Conservation (phyloP, 768 basidiomycete species). For the Termitomyces sp. region DNA sequence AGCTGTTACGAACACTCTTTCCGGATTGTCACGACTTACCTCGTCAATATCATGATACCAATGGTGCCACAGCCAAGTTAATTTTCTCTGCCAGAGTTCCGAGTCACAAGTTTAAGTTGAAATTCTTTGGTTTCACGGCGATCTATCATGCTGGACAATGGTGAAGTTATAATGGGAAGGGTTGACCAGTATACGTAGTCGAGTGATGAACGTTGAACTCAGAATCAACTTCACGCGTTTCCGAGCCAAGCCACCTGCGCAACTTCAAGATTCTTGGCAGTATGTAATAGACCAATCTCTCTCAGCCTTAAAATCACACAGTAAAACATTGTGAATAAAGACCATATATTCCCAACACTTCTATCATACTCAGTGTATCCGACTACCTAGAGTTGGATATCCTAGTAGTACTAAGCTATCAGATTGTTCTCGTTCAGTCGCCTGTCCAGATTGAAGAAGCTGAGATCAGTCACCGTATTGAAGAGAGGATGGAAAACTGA, state of each 20-base stretch:
- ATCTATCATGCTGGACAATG: not conserved
- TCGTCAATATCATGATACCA: no score
- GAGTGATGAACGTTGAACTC: no score
- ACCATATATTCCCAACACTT: not conserved
- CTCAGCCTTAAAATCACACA: not conserved
- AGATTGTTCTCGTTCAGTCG: not conserved
- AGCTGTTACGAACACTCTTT: no score
- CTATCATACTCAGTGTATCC: not conserved
- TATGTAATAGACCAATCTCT: no score
- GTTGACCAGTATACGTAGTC: no score
- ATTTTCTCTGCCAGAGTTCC: not conserved
- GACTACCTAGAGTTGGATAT: constrained; percentile 7
- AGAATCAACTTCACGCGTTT: no score
- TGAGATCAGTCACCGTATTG: not conserved
- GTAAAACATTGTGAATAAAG: not conserved
- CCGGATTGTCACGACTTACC: no score
- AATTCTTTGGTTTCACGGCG: not conserved
- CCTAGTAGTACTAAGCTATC: constrained; percentile 1
- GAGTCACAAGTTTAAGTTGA: not conserved
- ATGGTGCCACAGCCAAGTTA: no score
- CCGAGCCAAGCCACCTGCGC: no score
- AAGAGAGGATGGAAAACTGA: not conserved
- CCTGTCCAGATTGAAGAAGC: not conserved
- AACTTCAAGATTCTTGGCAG: not conserved
- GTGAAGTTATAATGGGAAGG: not conserved